These are phyloP conservation scores for Helianthus annuus DNA, from an alignment of 129 eudicot species.

Conservation along the genomic window DNA sequence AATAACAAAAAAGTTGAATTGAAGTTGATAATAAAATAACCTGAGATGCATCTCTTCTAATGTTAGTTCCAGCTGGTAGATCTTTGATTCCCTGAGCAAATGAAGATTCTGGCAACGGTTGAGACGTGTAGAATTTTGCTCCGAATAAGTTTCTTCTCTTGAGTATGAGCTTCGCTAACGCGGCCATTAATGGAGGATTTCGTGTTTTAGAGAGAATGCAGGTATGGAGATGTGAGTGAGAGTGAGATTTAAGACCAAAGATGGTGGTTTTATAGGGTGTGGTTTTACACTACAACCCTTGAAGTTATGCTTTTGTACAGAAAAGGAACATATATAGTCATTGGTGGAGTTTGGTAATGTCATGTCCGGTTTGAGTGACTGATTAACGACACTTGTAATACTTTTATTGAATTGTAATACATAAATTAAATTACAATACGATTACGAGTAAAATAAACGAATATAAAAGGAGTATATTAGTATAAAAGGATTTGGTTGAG, in stretches of 20 bases:
- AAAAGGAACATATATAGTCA: background rate
- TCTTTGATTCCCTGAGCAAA: slow-evolving; percentile 68
- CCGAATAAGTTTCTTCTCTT: slow-evolving; percentile 40
- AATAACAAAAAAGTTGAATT: too few species aligned
- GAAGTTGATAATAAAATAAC: slow-evolving; percentile 21
- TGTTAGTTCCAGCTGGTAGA: slow-evolving; percentile 82
- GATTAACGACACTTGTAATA: too few species aligned
- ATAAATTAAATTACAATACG: too few species aligned
- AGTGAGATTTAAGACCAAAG: slow-evolving; percentile 9
- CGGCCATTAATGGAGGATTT: slow-evolving; percentile 53
- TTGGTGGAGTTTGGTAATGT: background rate
- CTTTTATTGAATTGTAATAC: too few species aligned
- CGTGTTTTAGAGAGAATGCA: background rate
- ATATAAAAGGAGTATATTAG: too few species aligned
- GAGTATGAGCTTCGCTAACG: slow-evolving; percentile 17
- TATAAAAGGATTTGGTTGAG: too few species aligned
- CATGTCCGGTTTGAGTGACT: background rate
- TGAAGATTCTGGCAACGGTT: slow-evolving; percentile 58
- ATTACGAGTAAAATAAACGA: too few species aligned
- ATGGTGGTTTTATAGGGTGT: background rate
- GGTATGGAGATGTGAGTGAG: background rate
- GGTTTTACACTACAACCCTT: slow-evolving; percentile 1
- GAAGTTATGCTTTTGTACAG: slow-evolving; percentile 5
- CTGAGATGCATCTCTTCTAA: slow-evolving; percentile 76
- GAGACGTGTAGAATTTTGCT: slow-evolving; percentile 46